These are phyloP conservation scores for Spiromastix sp. DNA, from an alignment of 2,329 filamentous ascomycete genomes.

Conservation along the genomic window DNA sequence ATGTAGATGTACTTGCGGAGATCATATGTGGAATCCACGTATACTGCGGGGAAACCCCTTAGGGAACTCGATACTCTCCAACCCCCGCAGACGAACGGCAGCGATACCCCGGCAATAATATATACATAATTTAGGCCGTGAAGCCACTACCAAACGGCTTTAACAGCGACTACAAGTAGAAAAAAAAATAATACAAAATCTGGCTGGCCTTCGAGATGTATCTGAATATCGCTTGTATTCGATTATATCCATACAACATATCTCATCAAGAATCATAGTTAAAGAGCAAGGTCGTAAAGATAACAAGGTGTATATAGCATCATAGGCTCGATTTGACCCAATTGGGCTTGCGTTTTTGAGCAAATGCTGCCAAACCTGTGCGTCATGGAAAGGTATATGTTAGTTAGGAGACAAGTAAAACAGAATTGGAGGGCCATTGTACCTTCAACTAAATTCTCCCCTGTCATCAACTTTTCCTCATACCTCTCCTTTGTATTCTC, in stretches of 20 bases:
- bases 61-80: too few species aligned
- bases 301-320: not conserved
- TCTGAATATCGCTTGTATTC: too few species aligned
- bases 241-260: not conserved
- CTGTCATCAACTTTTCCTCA: conserved; percentile 78
- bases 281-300: not conserved
- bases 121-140: too few species aligned
- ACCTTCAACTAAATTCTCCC: conserved; percentile 76
- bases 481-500: conserved; percentile 75
- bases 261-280: not conserved
- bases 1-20: too few species aligned
- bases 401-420: not conserved
- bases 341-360: conserved; percentile 73
- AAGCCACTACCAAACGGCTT: too few species aligned
- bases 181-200: not conserved
- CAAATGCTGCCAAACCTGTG: conserved; percentile 68
- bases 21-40: too few species aligned
- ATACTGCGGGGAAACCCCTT: too few species aligned
- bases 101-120: too few species aligned
- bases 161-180: too few species aligned
- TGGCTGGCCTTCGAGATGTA: not conserved
- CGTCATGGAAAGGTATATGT: not conserved
- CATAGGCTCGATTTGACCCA: conserved; percentile 64
- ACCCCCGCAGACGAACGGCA: too few species aligned
- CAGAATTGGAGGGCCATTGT: conserved; percentile 38